Conservation (phyloP, 2,329 filamentous ascomycete genomes). For the Plectosphaerella plurivora region DNA sequence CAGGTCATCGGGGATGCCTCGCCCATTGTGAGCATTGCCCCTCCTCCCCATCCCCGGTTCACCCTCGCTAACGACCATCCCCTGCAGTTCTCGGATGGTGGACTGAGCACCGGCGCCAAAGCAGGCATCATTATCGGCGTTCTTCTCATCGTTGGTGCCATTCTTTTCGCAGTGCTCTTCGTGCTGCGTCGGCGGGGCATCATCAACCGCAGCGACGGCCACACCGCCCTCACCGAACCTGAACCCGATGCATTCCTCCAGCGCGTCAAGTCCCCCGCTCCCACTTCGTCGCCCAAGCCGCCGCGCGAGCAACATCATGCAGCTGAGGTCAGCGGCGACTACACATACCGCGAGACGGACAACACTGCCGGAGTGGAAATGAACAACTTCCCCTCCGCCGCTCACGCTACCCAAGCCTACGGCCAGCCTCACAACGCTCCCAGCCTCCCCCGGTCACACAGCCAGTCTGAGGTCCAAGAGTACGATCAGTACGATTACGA, state of each 20-base stretch:
- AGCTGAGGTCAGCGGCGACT: background rate
- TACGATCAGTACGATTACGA: background rate
- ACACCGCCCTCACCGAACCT: background rate
- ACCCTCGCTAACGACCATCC: too few relatives aligned
- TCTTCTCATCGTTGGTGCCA: background rate
- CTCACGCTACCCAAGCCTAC: background rate
- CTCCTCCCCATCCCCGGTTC: too few relatives aligned
- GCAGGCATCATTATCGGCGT: constrained; percentile 5
- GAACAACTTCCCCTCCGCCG: background rate
- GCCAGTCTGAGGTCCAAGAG: background rate
- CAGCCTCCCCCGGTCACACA: background rate
- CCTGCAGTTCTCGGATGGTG: constrained; percentile 1
- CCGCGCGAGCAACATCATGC: background rate
- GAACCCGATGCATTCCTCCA: background rate
- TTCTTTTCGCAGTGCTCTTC: background rate
- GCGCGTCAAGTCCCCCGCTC: too few relatives aligned
- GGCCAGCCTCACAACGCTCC: background rate
- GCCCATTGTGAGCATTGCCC: too few relatives aligned
- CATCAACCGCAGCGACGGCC: background rate
- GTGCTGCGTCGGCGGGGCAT: background rate
- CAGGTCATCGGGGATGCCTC: too few relatives aligned
- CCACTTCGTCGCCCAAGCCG: background rate
- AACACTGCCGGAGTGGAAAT: background rate
- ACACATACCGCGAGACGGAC: background rate
- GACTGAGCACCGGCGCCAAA: constrained; percentile 4